These are phyloP conservation scores for Debaryomycetaceae sp. DNA, from an alignment of 1,139 yeast species.

Conservation along the genomic window DNA sequence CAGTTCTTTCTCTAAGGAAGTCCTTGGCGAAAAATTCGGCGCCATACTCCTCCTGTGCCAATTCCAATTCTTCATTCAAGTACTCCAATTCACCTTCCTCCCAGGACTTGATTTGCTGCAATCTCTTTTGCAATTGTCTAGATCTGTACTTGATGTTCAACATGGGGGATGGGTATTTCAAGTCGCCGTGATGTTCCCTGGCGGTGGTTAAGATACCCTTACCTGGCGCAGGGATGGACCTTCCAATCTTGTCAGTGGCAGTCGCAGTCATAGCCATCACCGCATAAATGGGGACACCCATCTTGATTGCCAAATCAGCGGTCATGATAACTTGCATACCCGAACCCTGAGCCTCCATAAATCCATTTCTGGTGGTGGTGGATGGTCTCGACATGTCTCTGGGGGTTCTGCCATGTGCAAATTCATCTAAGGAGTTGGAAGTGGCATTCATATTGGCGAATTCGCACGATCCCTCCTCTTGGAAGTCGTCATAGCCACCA, in stretches of 20 bases:
- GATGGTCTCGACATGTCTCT: conserved; percentile 98
- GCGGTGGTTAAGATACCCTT: conserved; percentile 98
- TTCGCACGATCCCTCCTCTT: conserved; percentile 97
- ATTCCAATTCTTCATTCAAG: conserved; percentile 44
- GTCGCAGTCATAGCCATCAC: conserved; percentile 91
- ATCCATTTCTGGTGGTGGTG: conserved; percentile 92
- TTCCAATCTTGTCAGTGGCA: conserved; percentile 97
- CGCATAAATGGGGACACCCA: conserved; percentile 99
- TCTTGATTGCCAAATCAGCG: conserved; percentile 86
- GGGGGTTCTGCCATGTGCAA: conserved; percentile 96
- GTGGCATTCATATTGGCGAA: conserved; percentile 99
- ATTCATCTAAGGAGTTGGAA: conserved; percentile 79
- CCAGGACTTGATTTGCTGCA: conserved; percentile 77
- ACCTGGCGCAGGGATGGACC: conserved; percentile 99
- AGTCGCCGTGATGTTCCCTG: conserved; percentile 81
- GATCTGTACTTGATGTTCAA: conserved; percentile 91
- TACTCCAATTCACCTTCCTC: conserved; percentile 71
- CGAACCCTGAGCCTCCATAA: conserved; percentile 99
- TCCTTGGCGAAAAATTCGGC: conserved; percentile 43
- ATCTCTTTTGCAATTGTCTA: conserved; percentile 82
- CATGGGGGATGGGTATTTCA: conserved; percentile 77
- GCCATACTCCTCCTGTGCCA: conserved; percentile 67
- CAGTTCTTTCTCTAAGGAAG: conserved; percentile 78
- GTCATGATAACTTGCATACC: conserved; percentile 97
- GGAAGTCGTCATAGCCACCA: conserved; percentile 99